Conservation (phyloP, 1,284 basidiomycete species). For the Fomitiporia mediterranea region DNA sequence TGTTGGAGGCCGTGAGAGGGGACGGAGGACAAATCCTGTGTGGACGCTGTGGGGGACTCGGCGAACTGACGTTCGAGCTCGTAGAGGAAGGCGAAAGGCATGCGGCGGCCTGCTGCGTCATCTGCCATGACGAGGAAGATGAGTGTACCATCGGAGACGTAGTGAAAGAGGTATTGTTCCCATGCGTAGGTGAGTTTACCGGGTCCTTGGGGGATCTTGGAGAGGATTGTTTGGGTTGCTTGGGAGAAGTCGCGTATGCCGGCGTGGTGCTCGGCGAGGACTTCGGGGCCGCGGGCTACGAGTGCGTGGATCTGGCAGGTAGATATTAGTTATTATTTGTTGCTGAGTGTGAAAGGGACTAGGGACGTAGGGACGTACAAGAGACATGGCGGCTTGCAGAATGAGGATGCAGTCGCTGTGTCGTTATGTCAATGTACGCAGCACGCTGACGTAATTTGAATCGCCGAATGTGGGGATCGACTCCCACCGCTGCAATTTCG, state of each 20-base stretch:
- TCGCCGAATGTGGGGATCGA: neutral
- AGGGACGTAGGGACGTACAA: too few relatives aligned
- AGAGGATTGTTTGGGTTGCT: constrained; percentile 90
- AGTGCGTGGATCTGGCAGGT: constrained; percentile 72
- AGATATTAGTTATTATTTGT: neutral
- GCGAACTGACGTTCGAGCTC: constrained; percentile 83
- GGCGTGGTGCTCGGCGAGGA: constrained; percentile 80
- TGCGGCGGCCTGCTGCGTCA: constrained; percentile 82
- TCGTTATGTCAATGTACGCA: too few relatives aligned
- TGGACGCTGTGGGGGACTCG: constrained; percentile 49
- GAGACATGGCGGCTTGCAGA: constrained; percentile 31
- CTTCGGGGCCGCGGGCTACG: constrained; percentile 72
- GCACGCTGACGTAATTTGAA: too few relatives aligned
- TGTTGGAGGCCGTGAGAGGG: constrained; percentile 67
- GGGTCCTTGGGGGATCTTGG: constrained; percentile 92
- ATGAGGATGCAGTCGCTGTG: too few relatives aligned
- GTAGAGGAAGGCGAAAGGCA: constrained; percentile 91
- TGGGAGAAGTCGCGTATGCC: constrained; percentile 82
- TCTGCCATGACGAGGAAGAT: constrained; percentile 93
- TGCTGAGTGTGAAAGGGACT: neutral
- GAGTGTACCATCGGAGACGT: constrained; percentile 82
- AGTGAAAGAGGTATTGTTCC: constrained; percentile 96
- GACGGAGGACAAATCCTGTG: constrained; percentile 27
- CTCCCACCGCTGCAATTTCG: neutral
- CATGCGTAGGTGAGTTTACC: constrained; percentile 94